Base-by-base conservation (phyloP, 306 rosid genomes). In the Vigna reflexopilosa region DNA sequence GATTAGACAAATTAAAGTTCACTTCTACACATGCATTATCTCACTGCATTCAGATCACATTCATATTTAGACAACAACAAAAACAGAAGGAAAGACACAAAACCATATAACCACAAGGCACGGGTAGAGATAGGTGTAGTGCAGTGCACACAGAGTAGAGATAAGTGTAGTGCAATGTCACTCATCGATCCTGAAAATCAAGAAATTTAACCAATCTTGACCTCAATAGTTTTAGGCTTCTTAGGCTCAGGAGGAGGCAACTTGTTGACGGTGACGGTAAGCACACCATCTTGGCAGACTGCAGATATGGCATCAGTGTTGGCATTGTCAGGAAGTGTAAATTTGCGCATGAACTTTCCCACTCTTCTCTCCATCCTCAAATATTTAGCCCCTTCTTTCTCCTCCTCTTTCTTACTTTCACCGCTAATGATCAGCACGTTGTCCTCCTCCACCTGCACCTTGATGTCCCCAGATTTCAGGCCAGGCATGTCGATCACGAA, bases 401-500 rank as follows among this genome's bases (percentile, higher is more conserved):
- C 98, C 28, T 95, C 97, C 38, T 89, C 98, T 68, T 98, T 83
- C 92, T 86, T 93, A 89, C 98, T 90, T 86, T 95, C 98, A 12
- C 97, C 93, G 52, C 90, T 86, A 20, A 95, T 76, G 49, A 87
- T 3, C 16, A 95, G 98, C 76, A 87, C 90, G 34, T 95, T 95
- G 65, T 87, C 97, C 7, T 92, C 98, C 81, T 95, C 98, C 47
- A 95, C 90, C 82, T 89, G 97, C 52, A 95, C 98, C 90, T 89
- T 92, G 9, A 95, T 91, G 58, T 92, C 97, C 2, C 90, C 97
- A 0, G 94, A 91, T 36, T 92, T 95, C 64, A 91, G 42, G n/a
- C 97, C 98, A 0, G 98, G 98, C 98, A 95, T 87, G 86, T 95
- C 98, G 9, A 95, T 82, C 63, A 92, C 83, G 73, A 95, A 95